These are phyloP conservation scores for Wickerhamomyces chaumierensis DNA, from an alignment of 805 yeast genomes.

Conservation along the genomic window DNA sequence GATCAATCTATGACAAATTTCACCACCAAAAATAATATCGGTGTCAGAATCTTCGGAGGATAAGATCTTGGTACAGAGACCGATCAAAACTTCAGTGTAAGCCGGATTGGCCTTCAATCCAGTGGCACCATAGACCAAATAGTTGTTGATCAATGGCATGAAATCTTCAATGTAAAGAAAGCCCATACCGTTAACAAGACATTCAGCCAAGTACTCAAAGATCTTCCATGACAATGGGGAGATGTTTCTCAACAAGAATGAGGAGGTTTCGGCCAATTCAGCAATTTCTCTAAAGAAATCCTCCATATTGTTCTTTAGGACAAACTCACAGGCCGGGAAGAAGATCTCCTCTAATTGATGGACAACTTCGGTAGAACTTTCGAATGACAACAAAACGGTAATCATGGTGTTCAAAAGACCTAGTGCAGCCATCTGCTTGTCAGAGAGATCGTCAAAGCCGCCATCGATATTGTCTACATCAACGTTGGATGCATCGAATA, in stretches of 20 bases:
- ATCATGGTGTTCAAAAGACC: constrained; percentile 76
- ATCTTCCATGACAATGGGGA: constrained; percentile 70
- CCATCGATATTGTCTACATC: constrained; percentile 28
- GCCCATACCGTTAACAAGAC: constrained; percentile 36
- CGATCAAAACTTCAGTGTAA: constrained; percentile 36
- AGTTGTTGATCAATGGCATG: constrained; percentile 63
- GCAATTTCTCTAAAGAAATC: constrained; percentile 71
- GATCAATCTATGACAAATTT: constrained; percentile 52
- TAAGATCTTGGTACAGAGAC: constrained; percentile 34
- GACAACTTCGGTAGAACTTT: constrained; percentile 63
- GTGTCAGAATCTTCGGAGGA: constrained; percentile 36
- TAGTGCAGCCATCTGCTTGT: constrained; percentile 71
- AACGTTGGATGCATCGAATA: constrained; percentile 45
- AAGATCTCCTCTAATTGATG: constrained; percentile 53
- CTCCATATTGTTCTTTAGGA: constrained; percentile 52
- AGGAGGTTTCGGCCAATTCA: constrained; percentile 62
- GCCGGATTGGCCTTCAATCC: constrained; percentile 35
- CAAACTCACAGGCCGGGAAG: constrained; percentile 56
- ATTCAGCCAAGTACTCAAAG: constrained; percentile 37
- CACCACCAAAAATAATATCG: constrained; percentile 45
- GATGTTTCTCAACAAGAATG: constrained; percentile 46
- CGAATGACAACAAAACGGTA: constrained; percentile 73
- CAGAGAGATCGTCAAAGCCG: constrained; percentile 33
- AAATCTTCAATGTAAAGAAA: constrained; percentile 66
- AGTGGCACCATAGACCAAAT: constrained; percentile 46